Evolutionary conservation across 163 green algal species (phyloP), one percentile per base, ranked within the genome.

Genomic region (Scenedesmus sp.): DNA sequence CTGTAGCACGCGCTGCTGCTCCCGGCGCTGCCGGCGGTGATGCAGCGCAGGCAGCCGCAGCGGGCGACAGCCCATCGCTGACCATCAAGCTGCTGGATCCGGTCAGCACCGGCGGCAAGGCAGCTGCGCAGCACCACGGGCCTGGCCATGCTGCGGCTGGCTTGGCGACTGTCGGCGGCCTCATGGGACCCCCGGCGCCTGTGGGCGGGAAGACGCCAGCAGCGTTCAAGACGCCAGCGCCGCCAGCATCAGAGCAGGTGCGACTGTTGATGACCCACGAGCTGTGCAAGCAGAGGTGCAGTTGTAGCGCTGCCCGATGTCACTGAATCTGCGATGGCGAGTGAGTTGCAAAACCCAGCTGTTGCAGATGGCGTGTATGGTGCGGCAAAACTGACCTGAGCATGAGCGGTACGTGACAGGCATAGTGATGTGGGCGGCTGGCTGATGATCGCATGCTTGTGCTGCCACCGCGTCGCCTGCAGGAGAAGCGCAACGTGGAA

Each of bases 401-500:
- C 46, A 56, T 56, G 46, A 7, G 46, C 46, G 7, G 46, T 18
- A 10, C 10, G 46, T 56, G 46, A 56, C 46, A 10, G 7, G 46
- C 46, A 10, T 18, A 10, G 7, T 56, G 7, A 56, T 56, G 46
- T 10, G 46, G 10, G 7, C 10, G 46, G 46, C 7, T 56, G 10
- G 46, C 46, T 56, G 46, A 56, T 7, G 20, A 70, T 16, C 6
- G 56, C 56, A 70, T 70, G 56, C 7, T 1, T 49, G 33, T 49
- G 6, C 1, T 35, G 22, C n/a, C 73, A 18, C 7, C n/a, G 18
- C 37, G 33, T 10, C 59, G 33, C 65, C 12, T 44, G 26, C 83
- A 94, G 90, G 94, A 95, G 56, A 70, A 72, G 43, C 91, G 81
- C 56, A 95, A 95, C 83, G 86, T 95, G 81, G 89, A 89, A 44